Evolutionary conservation across 495 filamentous ascomycete genomes (phyloP), one percentile per base, ranked within the genome.

Genomic region (Penicillium coprophilum): DNA sequence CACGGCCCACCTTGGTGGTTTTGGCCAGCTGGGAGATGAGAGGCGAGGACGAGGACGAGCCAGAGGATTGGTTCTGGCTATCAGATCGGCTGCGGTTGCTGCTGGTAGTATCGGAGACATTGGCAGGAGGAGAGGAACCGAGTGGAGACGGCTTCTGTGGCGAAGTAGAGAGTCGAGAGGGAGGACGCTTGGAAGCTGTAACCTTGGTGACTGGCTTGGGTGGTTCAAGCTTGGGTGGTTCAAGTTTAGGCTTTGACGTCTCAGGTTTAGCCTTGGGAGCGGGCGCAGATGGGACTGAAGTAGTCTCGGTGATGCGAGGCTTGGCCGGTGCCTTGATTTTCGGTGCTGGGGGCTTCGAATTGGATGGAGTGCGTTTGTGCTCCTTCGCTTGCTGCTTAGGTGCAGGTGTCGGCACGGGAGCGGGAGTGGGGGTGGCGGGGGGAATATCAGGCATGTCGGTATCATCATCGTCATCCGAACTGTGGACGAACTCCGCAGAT

Each of bases 61-160:
- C 68, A 17, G 75, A 75, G 19, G 75, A 67, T 55, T 76, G 74
- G 43, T 76, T 72, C 19, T 75, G 71, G 46, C 71, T 75, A 39
- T 76, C 74, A 34, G 75, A 72, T 20, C 72, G 71, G 50, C 58
- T 73, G 55, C 70, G 71, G 50, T 59, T 73, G 55, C 69, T 70
- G 45, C 67, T 67, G 27, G 74, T 81, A 20, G 86, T 61, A 51
- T 90, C 86, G 4, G 87, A 89, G 6, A 85, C 85, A 68, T 90
- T 91, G 15, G 86, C 84, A 2, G 87, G 87, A 20, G 87, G 87
- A n/a, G 88, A 90, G 4, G 85, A 84, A 23, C 84, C 86, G 36
- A 90, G 78, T 4, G 87, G 87, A 6, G 88, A 90, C 0, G 87
- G 88, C 59, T 91, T 92, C 54, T 80, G 77, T 2, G 86, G 85